Base-by-base conservation (phyloP, 192 early-diverging fungal genomes). In the Podila epicladia region DNA sequence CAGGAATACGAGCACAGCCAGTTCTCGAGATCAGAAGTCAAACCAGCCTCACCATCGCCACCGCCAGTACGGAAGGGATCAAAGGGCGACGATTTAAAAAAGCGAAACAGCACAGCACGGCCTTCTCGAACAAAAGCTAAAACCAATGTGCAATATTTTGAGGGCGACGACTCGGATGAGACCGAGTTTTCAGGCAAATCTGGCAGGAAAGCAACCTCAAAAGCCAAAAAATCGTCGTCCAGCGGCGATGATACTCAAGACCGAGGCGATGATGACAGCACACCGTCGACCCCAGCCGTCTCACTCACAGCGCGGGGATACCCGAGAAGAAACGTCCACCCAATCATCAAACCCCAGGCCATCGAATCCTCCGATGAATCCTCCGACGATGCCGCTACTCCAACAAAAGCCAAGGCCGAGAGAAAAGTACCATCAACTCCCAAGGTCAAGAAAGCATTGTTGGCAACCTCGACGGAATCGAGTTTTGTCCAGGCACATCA, bases 1-100 rank as follows among this genome's bases (percentile, higher is more conserved):
- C 71, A 83, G 50, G 82, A 77, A 49, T 83, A 73, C 33, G 82
- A 83, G 58, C 82, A 83, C 17, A 74, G 77, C 49, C 77, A 80
- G 49, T 80, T 80, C 50, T 80, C 77, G 50, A 73, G 67, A 55
- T 80, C 77, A 58, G 77, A 80, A 32, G 50, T 67, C 62, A 80
- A 69, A 48, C 58, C 77, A 9, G 53, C 50, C n/a, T 60, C 71
- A 12, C 70, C 65, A 11, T 80, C 77, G 26, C 77, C 77, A 3
- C 76, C 76, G 26, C 19, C 70, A 41, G 41, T 9, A 9, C 71
- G 71, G 7, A 80, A 80, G 22, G 24, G 53, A 59, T 61, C 35
- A 20, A 78, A 78, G 31, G 22, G 57, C 26, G 77, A 80, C 60
- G 77, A 80, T 35, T 51, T 32, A 48, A 72, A 69, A 31, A 67